phyloP scores from a whole-genome alignment of 2,329 filamentous ascomycete species.

The Coleophoma crateriformis region DNA sequence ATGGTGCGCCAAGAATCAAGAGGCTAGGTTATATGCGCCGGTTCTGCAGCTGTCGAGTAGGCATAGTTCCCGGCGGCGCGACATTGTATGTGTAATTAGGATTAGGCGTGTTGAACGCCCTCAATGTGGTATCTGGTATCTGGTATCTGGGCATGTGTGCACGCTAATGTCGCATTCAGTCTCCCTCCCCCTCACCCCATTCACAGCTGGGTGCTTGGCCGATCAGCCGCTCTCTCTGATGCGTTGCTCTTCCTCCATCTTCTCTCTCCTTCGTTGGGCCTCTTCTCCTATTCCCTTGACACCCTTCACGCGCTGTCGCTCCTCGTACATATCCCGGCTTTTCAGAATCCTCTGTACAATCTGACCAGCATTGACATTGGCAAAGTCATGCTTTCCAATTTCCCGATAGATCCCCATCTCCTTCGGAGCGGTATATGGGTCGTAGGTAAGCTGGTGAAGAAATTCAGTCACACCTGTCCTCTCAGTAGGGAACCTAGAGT shows the following conservation, averaged over 20 bases:
- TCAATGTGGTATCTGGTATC: too few relatives aligned
- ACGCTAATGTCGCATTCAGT: too few relatives aligned
- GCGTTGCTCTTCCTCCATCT: constrained; percentile 41
- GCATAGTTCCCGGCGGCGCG: too few relatives aligned
- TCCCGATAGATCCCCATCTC: constrained; percentile 79
- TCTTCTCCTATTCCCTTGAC: constrained; percentile 77
- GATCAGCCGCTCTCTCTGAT: constrained; percentile 13
- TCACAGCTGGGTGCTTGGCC: not conserved
- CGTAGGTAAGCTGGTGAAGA: constrained; percentile 51
- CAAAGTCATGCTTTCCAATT: constrained; percentile 71
- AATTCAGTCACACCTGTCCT: too few relatives aligned
- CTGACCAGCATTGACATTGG: constrained; percentile 83
- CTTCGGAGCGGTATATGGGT: constrained; percentile 77
- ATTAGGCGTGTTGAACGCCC: too few relatives aligned
- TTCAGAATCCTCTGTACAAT: constrained; percentile 89
- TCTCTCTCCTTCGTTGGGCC: constrained; percentile 55
- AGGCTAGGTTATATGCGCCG: too few relatives aligned
- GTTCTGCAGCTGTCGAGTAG: too few relatives aligned
- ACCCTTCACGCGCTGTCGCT: constrained; percentile 83
- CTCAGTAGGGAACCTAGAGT: too few relatives aligned
- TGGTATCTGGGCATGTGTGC: too few relatives aligned
- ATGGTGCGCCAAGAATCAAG: too few relatives aligned
- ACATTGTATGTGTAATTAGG: too few relatives aligned
- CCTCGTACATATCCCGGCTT: constrained; percentile 83
- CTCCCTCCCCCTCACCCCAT: too few relatives aligned